Percentiles rank a stretch among this genome's conserved stretches.
Evolutionary conservation across 257 asterid species (phyloP).

Genomic region (Jacaranda copaia): DNA sequence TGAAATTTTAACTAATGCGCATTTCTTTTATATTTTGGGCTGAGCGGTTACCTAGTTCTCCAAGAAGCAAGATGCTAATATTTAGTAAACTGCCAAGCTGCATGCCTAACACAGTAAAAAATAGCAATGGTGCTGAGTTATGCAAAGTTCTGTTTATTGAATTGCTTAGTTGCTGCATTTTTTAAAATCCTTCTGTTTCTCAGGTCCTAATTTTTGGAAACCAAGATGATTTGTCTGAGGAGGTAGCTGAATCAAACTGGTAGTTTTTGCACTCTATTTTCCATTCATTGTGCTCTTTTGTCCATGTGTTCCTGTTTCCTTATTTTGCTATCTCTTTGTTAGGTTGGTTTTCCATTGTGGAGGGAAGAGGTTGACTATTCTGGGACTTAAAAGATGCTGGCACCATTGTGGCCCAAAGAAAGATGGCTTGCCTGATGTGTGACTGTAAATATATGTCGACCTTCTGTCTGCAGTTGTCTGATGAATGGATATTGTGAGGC

Average conservation of each 20-base stretch:
- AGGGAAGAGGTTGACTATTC: constrained; percentile 11
- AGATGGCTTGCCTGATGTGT: constrained; percentile 10
- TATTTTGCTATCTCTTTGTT: constrained; percentile 8
- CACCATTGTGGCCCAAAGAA: background rate
- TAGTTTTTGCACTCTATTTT: constrained; percentile 24
- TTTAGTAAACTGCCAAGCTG: background rate
- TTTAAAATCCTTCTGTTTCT: constrained; percentile 19
- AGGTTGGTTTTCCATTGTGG: constrained; percentile 31
- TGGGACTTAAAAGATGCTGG: background rate
- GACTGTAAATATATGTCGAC: constrained; percentile 47
- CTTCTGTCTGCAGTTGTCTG: constrained; percentile 33
- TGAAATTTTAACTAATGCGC: background rate
- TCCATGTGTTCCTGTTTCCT: constrained; percentile 15
- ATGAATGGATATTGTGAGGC: constrained; percentile 30
- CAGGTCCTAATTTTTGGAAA: constrained; percentile 78
- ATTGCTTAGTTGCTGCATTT: constrained; percentile 5
- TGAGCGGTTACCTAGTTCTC: background rate
- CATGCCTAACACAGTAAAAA: background rate
- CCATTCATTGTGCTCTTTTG: background rate
- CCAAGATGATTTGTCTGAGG: constrained; percentile 49
- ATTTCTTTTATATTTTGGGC: background rate
- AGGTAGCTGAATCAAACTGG: constrained; percentile 40
- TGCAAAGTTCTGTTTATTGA: background rate
- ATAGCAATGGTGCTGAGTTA: background rate
- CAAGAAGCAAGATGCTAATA: constrained; percentile 17